Evolutionary conservation across 2,329 filamentous ascomycete genomes (phyloP).

Genomic region (Karstenula rhodostoma): DNA sequence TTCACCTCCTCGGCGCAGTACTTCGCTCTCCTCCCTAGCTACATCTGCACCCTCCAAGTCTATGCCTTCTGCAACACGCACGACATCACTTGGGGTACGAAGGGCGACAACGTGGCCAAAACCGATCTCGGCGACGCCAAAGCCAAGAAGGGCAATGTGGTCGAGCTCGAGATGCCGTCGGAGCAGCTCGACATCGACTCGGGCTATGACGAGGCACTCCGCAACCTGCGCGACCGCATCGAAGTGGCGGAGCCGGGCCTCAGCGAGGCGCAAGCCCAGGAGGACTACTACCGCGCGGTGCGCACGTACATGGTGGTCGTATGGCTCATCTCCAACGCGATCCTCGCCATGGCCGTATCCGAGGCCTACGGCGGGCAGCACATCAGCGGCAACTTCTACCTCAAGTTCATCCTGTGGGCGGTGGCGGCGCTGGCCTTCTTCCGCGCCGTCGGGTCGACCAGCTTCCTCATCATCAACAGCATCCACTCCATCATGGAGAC

Average conservation of each 20-base stretch:
- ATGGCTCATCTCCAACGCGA: slow-evolving; percentile 92
- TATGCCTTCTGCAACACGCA: slow-evolving; percentile 99
- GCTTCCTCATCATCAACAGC: slow-evolving; percentile 84
- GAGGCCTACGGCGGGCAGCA: slow-evolving; percentile 80
- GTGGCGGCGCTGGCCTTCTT: slow-evolving; percentile 89
- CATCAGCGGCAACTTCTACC: slow-evolving; percentile 85
- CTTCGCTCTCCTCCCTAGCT: slow-evolving; percentile 88
- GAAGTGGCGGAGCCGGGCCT: slow-evolving; percentile 72
- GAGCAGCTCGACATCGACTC: slow-evolving; percentile 98
- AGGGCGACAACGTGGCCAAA: slow-evolving; percentile 94
- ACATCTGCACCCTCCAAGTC: slow-evolving; percentile 97
- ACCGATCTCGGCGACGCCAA: slow-evolving; percentile 91
- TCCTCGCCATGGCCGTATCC: slow-evolving; percentile 90
- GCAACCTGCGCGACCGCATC: slow-evolving; percentile 91
- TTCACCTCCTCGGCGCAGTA: slow-evolving; percentile 92
- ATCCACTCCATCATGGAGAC: slow-evolving; percentile 89
- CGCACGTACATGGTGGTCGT: slow-evolving; percentile 96
- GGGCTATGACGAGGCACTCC: slow-evolving; percentile 94
- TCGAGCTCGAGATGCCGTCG: slow-evolving; percentile 96
- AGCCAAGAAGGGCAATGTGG: slow-evolving; percentile 75
- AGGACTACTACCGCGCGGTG: slow-evolving; percentile 98
- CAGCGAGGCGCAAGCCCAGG: slow-evolving; percentile 85
- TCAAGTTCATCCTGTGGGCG: slow-evolving; percentile 91
- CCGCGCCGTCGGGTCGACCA: slow-evolving; percentile 80
- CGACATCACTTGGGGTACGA: slow-evolving; percentile 98